A percentile compares a stretch with the other conserved stretches of the same genome.
phyloP scores from a whole-genome alignment of 2,329 filamentous ascomycete species.

The Cytospora mali region DNA sequence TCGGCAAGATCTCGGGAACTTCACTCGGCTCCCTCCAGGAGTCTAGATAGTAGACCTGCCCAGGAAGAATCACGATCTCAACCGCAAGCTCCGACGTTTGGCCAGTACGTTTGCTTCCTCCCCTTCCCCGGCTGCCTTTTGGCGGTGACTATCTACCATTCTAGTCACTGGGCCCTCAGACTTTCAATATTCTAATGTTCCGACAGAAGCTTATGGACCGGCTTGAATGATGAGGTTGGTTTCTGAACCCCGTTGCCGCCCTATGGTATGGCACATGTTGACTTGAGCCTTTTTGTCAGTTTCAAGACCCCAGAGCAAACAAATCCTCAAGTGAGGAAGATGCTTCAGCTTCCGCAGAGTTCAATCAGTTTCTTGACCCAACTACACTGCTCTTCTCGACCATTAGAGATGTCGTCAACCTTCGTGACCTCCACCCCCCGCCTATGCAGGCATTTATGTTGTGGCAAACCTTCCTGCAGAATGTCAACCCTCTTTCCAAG shows the following conservation, averaged over 20 bases:
- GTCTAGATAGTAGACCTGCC: conserved; percentile 15
- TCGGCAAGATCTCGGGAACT: conserved; percentile 2
- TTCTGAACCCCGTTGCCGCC: neutral
- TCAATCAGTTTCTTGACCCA: conserved; percentile 48
- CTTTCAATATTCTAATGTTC: conserved; percentile 31
- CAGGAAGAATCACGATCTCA: conserved; percentile 15
- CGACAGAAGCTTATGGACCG: conserved; percentile 31
- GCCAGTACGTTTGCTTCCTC: conserved; percentile 22
- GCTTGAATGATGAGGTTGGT: conserved; percentile 31
- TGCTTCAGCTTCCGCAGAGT: conserved; percentile 41
- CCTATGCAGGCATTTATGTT: conserved; percentile 39
- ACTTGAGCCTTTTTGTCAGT: conserved; percentile 22
- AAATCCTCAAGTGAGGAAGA: conserved; percentile 28
- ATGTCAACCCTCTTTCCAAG: conserved; percentile 56
- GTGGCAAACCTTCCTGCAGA: conserved; percentile 54
- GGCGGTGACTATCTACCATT: conserved; percentile 35
- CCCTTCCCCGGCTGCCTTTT: neutral
- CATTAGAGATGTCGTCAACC: conserved; percentile 7
- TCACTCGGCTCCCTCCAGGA: conserved; percentile 9
- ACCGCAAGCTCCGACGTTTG: conserved; percentile 26
- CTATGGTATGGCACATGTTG: neutral
- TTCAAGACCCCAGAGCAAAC: conserved; percentile 29
- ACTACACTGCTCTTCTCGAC: conserved; percentile 37
- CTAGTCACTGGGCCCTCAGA: conserved; percentile 48
- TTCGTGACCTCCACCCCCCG: conserved; percentile 39